These are phyloP conservation scores for Solanum medicagineum DNA, from an alignment of 257 asterid species.

Conservation along the genomic window DNA sequence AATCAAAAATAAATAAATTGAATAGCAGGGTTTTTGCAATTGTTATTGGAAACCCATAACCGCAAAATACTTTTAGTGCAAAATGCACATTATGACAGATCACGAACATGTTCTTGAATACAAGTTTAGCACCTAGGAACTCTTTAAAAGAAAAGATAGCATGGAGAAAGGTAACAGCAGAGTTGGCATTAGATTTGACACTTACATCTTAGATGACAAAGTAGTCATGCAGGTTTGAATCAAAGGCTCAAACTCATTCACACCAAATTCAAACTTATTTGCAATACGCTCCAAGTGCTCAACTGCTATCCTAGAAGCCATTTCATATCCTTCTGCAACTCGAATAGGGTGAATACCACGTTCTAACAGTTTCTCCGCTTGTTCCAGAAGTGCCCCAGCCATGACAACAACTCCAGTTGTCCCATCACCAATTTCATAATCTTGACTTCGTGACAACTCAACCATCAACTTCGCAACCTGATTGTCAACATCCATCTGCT, in stretches of 20 bases:
- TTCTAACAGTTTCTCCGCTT: constrained; percentile 75
- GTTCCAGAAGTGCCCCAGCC: constrained; percentile 94
- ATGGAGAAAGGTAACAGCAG: neutral
- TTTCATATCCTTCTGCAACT: constrained; percentile 84
- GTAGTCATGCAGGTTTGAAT: constrained; percentile 91
- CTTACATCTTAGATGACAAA: constrained; percentile 89
- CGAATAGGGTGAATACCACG: constrained; percentile 91
- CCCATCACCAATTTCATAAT: constrained; percentile 92
- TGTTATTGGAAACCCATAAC: neutral
- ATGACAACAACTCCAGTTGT: constrained; percentile 91
- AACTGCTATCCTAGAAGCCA: constrained; percentile 75
- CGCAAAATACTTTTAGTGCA: neutral
- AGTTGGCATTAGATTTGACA: neutral
- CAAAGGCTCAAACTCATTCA: constrained; percentile 39
- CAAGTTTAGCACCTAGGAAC: neutral
- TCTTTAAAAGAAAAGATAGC: neutral
- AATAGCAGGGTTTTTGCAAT: neutral
- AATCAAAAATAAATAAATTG: neutral
- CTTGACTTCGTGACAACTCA: constrained; percentile 82
- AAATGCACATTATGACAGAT: neutral
- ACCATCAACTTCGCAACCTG: constrained; percentile 95
- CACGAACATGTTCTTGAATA: neutral
- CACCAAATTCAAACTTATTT: constrained; percentile 52
- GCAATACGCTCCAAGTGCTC: constrained; percentile 71
- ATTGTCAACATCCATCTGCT: constrained; percentile 90